A percentile compares a stretch with the other conserved stretches of the same genome.
Evolutionary conservation across 331 rosid species (phyloP).

Genomic region (Rhamnella rubrinervis): DNA sequence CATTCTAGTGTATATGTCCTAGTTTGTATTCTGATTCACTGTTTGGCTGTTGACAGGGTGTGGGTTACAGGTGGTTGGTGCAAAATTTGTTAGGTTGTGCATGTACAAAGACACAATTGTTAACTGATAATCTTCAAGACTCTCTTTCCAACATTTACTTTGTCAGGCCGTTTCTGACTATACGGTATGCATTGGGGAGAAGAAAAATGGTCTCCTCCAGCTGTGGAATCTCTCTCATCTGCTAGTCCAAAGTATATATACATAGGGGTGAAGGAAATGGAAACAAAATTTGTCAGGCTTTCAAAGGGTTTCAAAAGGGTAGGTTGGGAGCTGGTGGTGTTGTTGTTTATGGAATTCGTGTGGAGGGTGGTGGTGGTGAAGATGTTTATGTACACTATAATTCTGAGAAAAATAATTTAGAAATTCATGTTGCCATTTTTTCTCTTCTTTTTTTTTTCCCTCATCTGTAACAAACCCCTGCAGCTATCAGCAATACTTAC

Average conservation of each 20-base stretch:
- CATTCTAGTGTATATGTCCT: not conserved
- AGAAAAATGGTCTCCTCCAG: slow-evolving; percentile 1
- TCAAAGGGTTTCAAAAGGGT: slow-evolving; percentile 11
- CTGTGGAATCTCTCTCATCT: slow-evolving; percentile 13
- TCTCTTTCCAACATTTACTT: too few relatives aligned
- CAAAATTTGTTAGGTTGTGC: slow-evolving; percentile 10
- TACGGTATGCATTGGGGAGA: slow-evolving; percentile 24
- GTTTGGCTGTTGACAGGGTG: slow-evolving; percentile 26
- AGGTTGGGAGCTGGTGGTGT: slow-evolving; percentile 19
- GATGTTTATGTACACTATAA: not conserved
- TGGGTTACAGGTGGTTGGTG: slow-evolving; percentile 20
- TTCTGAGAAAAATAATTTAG: not conserved
- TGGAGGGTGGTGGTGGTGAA: not conserved
- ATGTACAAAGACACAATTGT: not conserved
- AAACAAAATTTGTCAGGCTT: slow-evolving; percentile 12
- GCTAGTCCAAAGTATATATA: slow-evolving; percentile 11
- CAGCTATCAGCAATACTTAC: too few relatives aligned
- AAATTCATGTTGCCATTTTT: too few relatives aligned
- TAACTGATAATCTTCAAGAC: slow-evolving; percentile 23
- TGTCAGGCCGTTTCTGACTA: too few relatives aligned
- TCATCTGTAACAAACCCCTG: too few relatives aligned
- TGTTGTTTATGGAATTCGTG: not conserved
- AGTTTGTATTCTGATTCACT: not conserved
- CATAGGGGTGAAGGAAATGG: slow-evolving; percentile 18
- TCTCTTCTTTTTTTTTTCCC: too few relatives aligned